phyloP scores from a whole-genome alignment of 352 stramenopile genomes.

The Pythium periplocum region DNA sequence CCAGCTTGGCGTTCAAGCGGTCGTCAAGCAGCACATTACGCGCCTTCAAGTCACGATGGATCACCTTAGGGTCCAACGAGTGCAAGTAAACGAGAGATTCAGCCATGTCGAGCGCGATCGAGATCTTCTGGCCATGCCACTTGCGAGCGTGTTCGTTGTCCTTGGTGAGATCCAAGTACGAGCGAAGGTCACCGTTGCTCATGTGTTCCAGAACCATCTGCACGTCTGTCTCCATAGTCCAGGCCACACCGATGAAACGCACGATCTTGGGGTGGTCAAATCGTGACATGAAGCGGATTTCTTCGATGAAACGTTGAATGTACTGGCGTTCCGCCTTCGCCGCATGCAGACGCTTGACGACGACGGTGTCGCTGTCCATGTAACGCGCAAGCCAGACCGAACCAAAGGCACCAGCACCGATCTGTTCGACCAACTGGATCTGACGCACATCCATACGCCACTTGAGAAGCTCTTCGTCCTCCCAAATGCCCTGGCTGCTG shows the following conservation, averaged over 20 bases:
- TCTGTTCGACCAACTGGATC: not conserved
- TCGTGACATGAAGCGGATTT: slow-evolving; percentile 50
- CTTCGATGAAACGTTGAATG: slow-evolving; percentile 4
- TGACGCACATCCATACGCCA: not conserved
- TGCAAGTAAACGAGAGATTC: slow-evolving; percentile 47
- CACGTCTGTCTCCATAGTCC: slow-evolving; percentile 44
- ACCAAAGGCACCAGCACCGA: slow-evolving; percentile 3
- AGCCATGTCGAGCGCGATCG: slow-evolving; percentile 39
- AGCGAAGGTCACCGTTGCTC: slow-evolving; percentile 53
- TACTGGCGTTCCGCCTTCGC: not conserved
- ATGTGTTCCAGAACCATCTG: slow-evolving; percentile 62
- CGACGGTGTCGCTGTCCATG: not conserved
- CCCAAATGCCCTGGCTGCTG: not conserved
- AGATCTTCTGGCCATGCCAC: slow-evolving; percentile 29
- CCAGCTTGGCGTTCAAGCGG: slow-evolving; percentile 56
- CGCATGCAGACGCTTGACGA: not conserved
- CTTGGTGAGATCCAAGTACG: slow-evolving; percentile 41
- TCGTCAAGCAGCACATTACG: slow-evolving; percentile 18
- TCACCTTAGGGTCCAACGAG: slow-evolving; percentile 42
- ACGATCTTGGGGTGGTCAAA: slow-evolving; percentile 52
- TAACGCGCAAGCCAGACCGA: not conserved
- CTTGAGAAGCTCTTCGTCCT: not conserved
- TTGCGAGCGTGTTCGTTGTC: slow-evolving; percentile 3
- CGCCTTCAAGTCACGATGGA: slow-evolving; percentile 17
- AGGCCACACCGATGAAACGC: slow-evolving; percentile 56